Evolutionary conservation across 306 rosid species (phyloP).

Genomic region (Trifolium dubium): DNA sequence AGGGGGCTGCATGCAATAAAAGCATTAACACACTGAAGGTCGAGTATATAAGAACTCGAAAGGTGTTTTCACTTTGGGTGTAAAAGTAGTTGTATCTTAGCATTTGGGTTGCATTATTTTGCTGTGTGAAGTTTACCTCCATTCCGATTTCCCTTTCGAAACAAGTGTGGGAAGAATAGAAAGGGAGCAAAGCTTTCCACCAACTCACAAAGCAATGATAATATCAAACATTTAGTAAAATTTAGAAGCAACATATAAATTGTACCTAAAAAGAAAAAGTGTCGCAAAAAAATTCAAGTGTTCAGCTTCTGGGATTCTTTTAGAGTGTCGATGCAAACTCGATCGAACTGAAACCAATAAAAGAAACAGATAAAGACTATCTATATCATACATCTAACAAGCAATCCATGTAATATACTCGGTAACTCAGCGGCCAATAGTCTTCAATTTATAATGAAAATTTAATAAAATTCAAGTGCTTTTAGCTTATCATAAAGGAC

Average conservation of each 20-base stretch:
- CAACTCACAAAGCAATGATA: background rate
- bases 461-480: slow-evolving; percentile 34
- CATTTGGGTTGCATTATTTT: background rate
- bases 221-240: background rate
- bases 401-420: background rate
- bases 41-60: background rate
- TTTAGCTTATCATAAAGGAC: slow-evolving; percentile 33
- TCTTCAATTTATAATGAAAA: slow-evolving; percentile 32
- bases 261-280: no score
- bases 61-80: background rate
- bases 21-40: background rate
- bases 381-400: background rate
- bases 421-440: background rate
- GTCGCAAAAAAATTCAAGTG: background rate
- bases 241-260: background rate
- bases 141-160: background rate
- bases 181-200: background rate
- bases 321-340: background rate
- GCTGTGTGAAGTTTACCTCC: no score
- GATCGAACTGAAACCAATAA: background rate
- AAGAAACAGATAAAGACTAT: background rate
- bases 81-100: background rate
- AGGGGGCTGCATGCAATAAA: background rate
- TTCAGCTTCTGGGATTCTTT: background rate
- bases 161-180: background rate